These are phyloP conservation scores for Malassezia brasiliensis DNA, from an alignment of 1,284 basidiomycete genomes.

Conservation along the genomic window DNA sequence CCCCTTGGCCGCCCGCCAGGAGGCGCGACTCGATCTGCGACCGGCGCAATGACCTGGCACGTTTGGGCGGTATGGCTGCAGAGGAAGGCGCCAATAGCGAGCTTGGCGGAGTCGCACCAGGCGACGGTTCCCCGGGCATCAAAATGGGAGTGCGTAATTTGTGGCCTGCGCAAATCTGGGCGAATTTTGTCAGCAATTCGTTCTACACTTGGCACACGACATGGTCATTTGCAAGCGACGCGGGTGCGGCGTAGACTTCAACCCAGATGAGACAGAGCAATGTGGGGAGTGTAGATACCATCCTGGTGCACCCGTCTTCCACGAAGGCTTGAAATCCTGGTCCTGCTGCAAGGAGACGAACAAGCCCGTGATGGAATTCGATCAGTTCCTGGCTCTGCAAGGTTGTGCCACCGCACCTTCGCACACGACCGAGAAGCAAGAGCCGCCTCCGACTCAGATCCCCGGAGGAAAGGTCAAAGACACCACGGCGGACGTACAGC, in stretches of 20 bases:
- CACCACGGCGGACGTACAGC: background rate
- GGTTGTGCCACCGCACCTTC: conserved; percentile 28
- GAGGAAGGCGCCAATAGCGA: no score
- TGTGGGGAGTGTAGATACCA: conserved; percentile 31
- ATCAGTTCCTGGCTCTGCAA: conserved; percentile 38
- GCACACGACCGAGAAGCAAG: conserved; percentile 34
- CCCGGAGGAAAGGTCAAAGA: conserved; percentile 2
- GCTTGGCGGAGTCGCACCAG: no score
- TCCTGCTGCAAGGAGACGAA: conserved; percentile 45
- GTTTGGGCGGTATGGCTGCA: background rate
- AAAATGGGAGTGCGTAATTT: background rate
- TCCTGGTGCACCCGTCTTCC: conserved; percentile 45
- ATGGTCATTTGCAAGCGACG: conserved; percentile 44
- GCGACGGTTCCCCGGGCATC: background rate
- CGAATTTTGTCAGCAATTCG: background rate
- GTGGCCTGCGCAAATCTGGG: background rate
- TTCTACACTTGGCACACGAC: background rate
- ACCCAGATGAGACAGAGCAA: conserved; percentile 7
- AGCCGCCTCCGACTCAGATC: conserved; percentile 11
- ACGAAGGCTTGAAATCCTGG: conserved; percentile 47
- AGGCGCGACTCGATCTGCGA: conserved; percentile 11
- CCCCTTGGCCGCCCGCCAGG: background rate
- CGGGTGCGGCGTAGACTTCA: conserved; percentile 40
- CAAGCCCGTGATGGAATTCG: conserved; percentile 48
- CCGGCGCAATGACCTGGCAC: conserved; percentile 6